phyloP scores from a whole-genome alignment of 2,329 filamentous ascomycete genomes.

The Ambrosiella xylebori region DNA sequence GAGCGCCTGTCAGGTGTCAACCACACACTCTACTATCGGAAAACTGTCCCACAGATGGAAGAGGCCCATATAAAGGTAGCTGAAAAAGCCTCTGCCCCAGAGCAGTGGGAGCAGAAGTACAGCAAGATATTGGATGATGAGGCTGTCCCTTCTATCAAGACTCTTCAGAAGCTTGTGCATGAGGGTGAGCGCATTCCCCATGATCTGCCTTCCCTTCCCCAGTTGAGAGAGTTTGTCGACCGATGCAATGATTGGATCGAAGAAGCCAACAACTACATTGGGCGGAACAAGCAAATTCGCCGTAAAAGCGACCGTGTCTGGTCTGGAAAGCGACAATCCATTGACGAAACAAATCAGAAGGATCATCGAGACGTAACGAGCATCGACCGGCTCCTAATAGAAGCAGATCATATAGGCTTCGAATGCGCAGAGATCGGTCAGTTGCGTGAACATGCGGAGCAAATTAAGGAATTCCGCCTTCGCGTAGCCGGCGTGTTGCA shows the following conservation, averaged over 20 bases:
- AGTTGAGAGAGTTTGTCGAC: conserved; percentile 78
- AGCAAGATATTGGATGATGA: conserved; percentile 71
- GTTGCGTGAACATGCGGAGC: conserved; percentile 67
- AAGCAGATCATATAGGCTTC: conserved; percentile 77
- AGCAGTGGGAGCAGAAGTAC: conserved; percentile 81
- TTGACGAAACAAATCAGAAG: conserved; percentile 62
- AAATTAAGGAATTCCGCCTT: conserved; percentile 69
- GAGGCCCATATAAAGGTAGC: conserved; percentile 55
- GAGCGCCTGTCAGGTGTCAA: conserved; percentile 52
- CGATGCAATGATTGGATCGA: conserved; percentile 97
- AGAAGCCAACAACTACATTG: conserved; percentile 88
- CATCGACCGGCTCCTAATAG: conserved; percentile 65
- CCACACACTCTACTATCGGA: conserved; percentile 63
- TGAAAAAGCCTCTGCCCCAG: conserved; percentile 73
- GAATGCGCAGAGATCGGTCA: conserved; percentile 81
- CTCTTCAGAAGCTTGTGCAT: conserved; percentile 63
- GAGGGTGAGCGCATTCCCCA: conserved; percentile 96
- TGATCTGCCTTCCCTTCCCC: conserved; percentile 64
- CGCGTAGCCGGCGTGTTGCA: conserved; percentile 55
- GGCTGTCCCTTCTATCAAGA: conserved; percentile 68
- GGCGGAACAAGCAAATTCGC: conserved; percentile 91
- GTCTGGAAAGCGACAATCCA: conserved; percentile 55
- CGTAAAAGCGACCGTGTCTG: conserved; percentile 85
- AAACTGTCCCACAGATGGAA: conserved; percentile 52
- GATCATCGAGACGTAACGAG: conserved; percentile 81